phyloP scores from a whole-genome alignment of 441 rosid genomes.

The Corymbia calophylla region DNA sequence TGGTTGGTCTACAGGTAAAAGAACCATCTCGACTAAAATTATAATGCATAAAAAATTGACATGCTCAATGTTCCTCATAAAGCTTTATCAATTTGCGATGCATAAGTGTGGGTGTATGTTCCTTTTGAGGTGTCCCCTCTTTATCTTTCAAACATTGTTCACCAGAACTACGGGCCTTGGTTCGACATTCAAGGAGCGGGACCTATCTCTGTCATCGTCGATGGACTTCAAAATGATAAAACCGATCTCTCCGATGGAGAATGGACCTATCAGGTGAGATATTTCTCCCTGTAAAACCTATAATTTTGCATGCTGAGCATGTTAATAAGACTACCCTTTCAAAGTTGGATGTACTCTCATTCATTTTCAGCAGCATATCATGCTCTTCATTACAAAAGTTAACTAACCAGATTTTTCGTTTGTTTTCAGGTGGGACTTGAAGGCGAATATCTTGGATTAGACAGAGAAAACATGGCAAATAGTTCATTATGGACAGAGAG shows the following conservation, averaged over 20 bases:
- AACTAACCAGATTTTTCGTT: background rate
- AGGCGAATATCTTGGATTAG: constrained; percentile 53
- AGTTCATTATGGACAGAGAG: constrained; percentile 48
- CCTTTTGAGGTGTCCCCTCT: background rate
- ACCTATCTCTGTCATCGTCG: constrained; percentile 23
- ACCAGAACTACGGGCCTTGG: constrained; percentile 62
- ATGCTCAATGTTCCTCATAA: background rate
- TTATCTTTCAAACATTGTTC: background rate
- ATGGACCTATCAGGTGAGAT: constrained; percentile 62
- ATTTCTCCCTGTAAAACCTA: background rate
- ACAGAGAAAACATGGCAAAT: constrained; percentile 29
- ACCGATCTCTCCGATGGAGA: constrained; percentile 26
- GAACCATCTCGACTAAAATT: background rate
- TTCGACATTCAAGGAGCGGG: constrained; percentile 64
- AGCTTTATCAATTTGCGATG: background rate
- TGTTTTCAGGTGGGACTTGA: constrained; percentile 48
- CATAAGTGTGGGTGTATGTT: background rate
- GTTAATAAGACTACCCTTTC: background rate
- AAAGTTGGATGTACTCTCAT: background rate
- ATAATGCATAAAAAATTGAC: background rate
- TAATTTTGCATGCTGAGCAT: background rate
- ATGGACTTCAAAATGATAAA: constrained; percentile 13
- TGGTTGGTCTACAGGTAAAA: constrained; percentile 7
- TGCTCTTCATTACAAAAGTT: no score
- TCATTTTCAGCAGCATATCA: background rate